Base-by-base conservation (phyloP, 2,329 filamentous ascomycete species). In the Bertia moriformis region DNA sequence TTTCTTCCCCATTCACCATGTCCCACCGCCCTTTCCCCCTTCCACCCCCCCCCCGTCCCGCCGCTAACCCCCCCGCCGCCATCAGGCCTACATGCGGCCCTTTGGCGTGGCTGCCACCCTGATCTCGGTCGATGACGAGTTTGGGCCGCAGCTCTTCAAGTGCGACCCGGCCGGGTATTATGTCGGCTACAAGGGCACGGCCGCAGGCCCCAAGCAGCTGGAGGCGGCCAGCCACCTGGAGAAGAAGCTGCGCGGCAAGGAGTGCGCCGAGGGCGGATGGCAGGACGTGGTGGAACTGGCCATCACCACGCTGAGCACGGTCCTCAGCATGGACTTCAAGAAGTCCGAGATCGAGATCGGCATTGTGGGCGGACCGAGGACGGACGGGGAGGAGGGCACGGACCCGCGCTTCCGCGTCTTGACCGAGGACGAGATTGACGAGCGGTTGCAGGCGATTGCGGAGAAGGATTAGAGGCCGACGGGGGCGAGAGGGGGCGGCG, bases 241-340 rank as follows among this genome's bases (percentile, higher is more conserved):
- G 75, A 96, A 96, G 80, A 96, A 96, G 73, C 78, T 98, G 61
- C 94, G 95, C 70, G 95, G 94, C 78, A 95, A 95, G 78, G 88
- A 96, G 54, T 71, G 73, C 52, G 91, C 89, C 24, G 83, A 91
- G 42, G 91, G 91, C 44, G 78, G 68, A 55, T 98, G 91, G 91
- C 85, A 94, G 62, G 91, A 98, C 44, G 91, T 98, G 38, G 89
- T 98, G 38, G 91, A 98, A 69, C 71, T 96, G 51, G 91, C 85
- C 43, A 98, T 98, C 60, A 84, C 86, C 35, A 89, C 91, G 4
- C 67, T 98, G 60, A 94, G 88, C 73, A 93, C 84, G 24, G 88
- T 98, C 43, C 73, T 98, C 47, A 95, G 89, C 63, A 93, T 96
- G 61, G 91, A 98, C 60, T 98, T 98, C 71, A 98, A 98, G 76